A percentile compares a stretch with the other conserved stretches of the same genome.
These are phyloP conservation scores for Saksenaea vasiformis DNA, from an alignment of 371 early-diverging fungal genomes.

Conservation along the genomic window DNA sequence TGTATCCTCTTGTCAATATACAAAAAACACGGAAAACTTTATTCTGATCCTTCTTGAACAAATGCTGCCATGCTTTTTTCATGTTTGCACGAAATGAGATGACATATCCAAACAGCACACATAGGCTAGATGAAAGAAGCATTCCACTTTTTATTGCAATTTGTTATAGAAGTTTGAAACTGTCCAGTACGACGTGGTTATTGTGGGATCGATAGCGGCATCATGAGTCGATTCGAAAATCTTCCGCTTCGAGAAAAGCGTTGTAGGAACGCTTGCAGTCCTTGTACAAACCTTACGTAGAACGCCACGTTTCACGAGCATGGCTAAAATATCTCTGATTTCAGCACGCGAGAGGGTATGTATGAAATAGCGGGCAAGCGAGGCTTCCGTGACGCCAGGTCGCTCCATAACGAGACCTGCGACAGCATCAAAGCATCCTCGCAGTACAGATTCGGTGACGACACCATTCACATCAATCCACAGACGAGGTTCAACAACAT, in stretches of 20 bases:
- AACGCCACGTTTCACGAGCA: conserved; percentile 13
- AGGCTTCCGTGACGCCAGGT: conserved; percentile 32
- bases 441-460: conserved; percentile 13
- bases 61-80: too few relatives aligned
- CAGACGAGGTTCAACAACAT: conserved; percentile 19
- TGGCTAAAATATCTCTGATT: conserved; percentile 24
- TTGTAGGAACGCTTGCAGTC: not conserved
- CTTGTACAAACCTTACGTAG: conserved; percentile 11
- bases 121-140: too few relatives aligned
- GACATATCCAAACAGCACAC: too few relatives aligned
- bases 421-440: conserved; percentile 21
- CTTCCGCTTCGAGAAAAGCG: conserved; percentile 12
- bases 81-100: too few relatives aligned
- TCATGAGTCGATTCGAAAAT: not conserved
- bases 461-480: conserved; percentile 37
- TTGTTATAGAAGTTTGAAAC: conserved; percentile 10
- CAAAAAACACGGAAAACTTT: conserved; percentile 2
- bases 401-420: conserved; percentile 22
- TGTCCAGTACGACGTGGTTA: conserved; percentile 13
- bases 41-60: not conserved
- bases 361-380: conserved; percentile 14
- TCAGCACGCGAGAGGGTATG: conserved; percentile 16
- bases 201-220: conserved; percentile 1
- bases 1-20: conserved; percentile 1
- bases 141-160: not conserved